Percentiles rank a stretch among this genome's conserved stretches.
These are phyloP conservation scores for Claviceps arundinis DNA, from an alignment of 2,329 filamentous ascomycete genomes.

Conservation along the genomic window DNA sequence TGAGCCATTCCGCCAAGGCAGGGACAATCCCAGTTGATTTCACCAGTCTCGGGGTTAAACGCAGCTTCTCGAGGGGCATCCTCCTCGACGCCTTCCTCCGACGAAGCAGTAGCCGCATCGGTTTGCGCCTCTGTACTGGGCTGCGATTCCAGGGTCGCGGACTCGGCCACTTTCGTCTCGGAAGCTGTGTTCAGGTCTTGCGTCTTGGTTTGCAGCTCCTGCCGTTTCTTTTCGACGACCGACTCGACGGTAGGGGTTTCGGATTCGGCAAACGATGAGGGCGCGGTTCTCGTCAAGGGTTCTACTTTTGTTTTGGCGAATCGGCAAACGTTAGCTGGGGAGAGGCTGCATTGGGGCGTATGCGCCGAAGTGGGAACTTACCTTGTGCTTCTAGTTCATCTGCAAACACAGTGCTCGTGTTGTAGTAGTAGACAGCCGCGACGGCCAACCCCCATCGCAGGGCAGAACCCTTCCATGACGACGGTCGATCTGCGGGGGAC, in stretches of 20 bases:
- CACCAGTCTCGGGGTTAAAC: constrained; percentile 95
- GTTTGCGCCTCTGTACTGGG: constrained; percentile 15
- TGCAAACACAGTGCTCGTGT: constrained; percentile 76
- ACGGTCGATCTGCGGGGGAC: constrained; percentile 46
- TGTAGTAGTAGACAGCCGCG: constrained; percentile 83
- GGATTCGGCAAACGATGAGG: constrained; percentile 41
- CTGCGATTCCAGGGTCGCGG: constrained; percentile 11
- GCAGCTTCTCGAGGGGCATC: constrained; percentile 81
- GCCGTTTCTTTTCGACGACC: constrained; percentile 50
- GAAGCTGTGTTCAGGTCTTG: constrained; percentile 13
- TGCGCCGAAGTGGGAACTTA: background rate
- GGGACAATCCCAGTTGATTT: constrained; percentile 99
- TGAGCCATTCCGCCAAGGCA: constrained; percentile 95
- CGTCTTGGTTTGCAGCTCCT: constrained; percentile 25
- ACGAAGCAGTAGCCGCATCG: constrained; percentile 15
- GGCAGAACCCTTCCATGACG: constrained; percentile 69
- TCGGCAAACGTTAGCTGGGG: background rate
- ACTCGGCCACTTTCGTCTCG: constrained; percentile 8
- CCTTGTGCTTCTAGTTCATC: constrained; percentile 49
- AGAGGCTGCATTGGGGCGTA: background rate
- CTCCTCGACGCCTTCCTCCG: constrained; percentile 51
- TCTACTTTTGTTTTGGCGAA: background rate
- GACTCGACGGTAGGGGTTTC: constrained; percentile 53
- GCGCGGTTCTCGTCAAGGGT: constrained; percentile 21
- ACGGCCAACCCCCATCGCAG: constrained; percentile 63